Base-by-base conservation (phyloP, 805 yeast genomes). In the Wickerhamomyces tratensis region DNA sequence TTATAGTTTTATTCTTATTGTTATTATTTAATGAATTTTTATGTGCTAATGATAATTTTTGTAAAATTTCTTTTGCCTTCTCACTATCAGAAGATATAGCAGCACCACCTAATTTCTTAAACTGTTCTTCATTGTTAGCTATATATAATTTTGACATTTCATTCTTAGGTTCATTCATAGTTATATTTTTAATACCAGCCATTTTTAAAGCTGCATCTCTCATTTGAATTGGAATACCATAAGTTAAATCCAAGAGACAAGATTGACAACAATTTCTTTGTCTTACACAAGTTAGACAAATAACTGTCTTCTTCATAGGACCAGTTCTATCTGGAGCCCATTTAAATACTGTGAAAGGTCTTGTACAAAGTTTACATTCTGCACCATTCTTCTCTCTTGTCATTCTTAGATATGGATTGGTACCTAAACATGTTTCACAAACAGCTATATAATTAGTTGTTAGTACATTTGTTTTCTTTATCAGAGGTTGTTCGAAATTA, bases 251-350 rank as follows among this genome's bases (percentile, higher is more conserved):
- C 33, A 83, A 59, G 76, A 87, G 74, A 59, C 98, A 91, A 25
- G 79, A 65, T 59, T 93, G 98, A 57, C 98, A 91, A 52, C 94
- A 82, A 62, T 86, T 82, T 45, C 82, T 72, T 37, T 81, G 77
- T 36, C 79, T 67, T 0, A 97, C 79, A 65, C 98, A 91, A 0
- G 89, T 77, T 33, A 65, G 57, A 62, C 98, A 91, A 15, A 91
- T 76, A 2, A 77, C 60, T 3, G 96, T 87, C 50, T 74, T 77
- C 44, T 72, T 70, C 46, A 76, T 63, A 39, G 67, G 68, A 6
- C 65, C 68, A 37, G 59, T 65, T 43, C 61, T 63, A 36, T 62
- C 63, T 14, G 74, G 72, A 44, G 72, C 69, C 96, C 96, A 86
- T 43, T 82, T 72, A 57, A 76, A 91, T 1, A 82, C 79, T 0